Base-by-base conservation (phyloP, 305 asterid genomes). In the Fraxinus ornus region DNA sequence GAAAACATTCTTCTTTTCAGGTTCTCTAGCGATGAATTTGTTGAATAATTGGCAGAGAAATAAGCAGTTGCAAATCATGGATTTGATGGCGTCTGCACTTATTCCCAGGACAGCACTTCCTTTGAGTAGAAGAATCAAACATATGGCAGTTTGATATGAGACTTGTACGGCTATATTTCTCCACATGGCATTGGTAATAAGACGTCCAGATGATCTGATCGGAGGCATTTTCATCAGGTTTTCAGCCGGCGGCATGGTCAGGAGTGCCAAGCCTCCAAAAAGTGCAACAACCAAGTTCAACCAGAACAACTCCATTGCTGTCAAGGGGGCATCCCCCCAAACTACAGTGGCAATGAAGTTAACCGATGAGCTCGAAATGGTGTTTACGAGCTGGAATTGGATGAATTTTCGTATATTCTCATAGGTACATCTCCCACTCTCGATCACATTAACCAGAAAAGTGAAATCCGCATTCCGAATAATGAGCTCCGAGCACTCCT, bases 41-140 rank as follows among this genome's bases (percentile, higher is more conserved):
- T 81, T 85, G 79, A 85, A 81, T 60, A 77, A 13, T 17, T 87
- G 90, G 81, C 90, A 85, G 19, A 85, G 35, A 83, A 84, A 81
- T 1, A 76, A 75, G 36, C 76, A 47, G 47, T 62, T 81, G 78
- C 64, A 76, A 60, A 39, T 76, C 57, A 8, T 64, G 26, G 77
- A 10, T 64, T 5, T 30, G 15, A 17, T 76, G 19, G 28, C 71
- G 28, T 64, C 41, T 28, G 22, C 9, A 41, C 26, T 81, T 24
- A 81, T 81, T 5, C 77, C 57, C 32, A 28, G 77, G 22, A 81
- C 28, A 22, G 37, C 81, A 9, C 47, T 41, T 76, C 84, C 84
- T 76, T 2, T 76, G 81, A 17, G 13, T 39, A 75, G 77, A 19
- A 81, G 84, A 5, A 2, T 36, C 35, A 81, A 75, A 28, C 77